Conservation (phyloP, 176 grass and related monocot genomes). For the Cenchrus fungigraminus region DNA sequence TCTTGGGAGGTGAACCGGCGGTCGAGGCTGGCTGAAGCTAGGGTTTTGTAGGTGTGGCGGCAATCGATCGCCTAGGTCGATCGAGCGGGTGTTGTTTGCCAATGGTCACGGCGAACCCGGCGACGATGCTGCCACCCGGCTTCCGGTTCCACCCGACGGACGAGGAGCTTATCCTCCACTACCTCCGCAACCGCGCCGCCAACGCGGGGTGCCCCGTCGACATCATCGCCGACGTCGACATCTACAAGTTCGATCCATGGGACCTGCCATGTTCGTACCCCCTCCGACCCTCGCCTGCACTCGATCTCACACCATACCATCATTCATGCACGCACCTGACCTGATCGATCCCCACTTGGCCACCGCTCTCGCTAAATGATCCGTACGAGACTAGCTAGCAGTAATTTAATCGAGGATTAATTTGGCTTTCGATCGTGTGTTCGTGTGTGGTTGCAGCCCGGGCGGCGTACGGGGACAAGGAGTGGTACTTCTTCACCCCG, state of each 20-base stretch:
- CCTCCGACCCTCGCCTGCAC: not conserved
- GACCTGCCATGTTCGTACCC: conserved; percentile 75
- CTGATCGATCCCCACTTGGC: not conserved
- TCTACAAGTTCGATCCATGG: conserved; percentile 97
- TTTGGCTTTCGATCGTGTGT: not conserved
- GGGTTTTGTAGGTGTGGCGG: not conserved
- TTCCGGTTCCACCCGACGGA: conserved; percentile 98
- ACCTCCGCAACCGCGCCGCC: conserved; percentile 79
- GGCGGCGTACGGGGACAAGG: conserved; percentile 73
- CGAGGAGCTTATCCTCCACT: conserved; percentile 94
- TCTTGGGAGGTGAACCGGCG: not conserved
- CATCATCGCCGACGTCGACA: conserved; percentile 95
- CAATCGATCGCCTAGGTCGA: not conserved
- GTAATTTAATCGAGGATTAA: not conserved
- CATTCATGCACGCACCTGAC: not conserved
- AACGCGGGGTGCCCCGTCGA: conserved; percentile 65
- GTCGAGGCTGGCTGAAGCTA: not conserved
- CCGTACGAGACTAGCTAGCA: no score
- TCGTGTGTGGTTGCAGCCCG: conserved; percentile 40
- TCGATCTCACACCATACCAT: not conserved
- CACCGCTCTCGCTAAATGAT: not conserved
- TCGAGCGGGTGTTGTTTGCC: not conserved
- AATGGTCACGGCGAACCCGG: conserved; percentile 62
- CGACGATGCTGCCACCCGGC: conserved; percentile 78
- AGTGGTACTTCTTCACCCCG: conserved; percentile 98